Evolutionary conservation across 257 asterid species (phyloP).

Genomic region (Mentha longifolia): DNA sequence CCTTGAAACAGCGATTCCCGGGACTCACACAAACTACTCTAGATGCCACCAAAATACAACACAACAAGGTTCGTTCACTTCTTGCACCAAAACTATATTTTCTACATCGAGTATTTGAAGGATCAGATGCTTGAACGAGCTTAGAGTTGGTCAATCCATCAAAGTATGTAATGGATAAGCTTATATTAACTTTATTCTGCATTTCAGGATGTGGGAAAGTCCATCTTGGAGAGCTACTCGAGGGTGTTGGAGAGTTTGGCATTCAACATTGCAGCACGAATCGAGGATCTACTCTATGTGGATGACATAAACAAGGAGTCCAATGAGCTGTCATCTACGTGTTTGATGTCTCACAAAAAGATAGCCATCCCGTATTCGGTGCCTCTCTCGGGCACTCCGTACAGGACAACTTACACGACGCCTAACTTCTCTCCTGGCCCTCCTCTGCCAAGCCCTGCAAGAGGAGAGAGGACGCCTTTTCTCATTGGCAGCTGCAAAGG

Average conservation of each 20-base stretch:
- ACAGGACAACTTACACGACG: conserved; percentile 54
- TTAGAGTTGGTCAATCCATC: too few relatives aligned
- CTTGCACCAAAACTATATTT: neutral
- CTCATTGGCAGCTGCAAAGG: conserved; percentile 34
- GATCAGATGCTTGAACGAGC: too few relatives aligned
- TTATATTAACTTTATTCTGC: neutral
- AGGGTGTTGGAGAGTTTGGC: conserved; percentile 95
- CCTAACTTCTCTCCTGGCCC: conserved; percentile 69
- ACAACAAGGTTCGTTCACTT: conserved; percentile 69
- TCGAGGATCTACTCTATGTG: conserved; percentile 84
- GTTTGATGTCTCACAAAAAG: conserved; percentile 55
- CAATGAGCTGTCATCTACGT: conserved; percentile 49
- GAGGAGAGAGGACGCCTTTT: conserved; percentile 67
- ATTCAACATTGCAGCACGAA: conserved; percentile 74
- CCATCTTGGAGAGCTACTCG: conserved; percentile 95
- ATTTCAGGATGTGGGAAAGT: conserved; percentile 85
- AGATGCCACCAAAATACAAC: conserved; percentile 82
- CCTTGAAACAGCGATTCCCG: conserved; percentile 78
- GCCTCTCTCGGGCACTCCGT: conserved; percentile 75
- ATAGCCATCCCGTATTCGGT: conserved; percentile 51
- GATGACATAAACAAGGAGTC: conserved; percentile 71
- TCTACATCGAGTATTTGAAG: neutral
- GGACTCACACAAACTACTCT: conserved; percentile 76
- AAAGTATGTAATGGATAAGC: too few relatives aligned
- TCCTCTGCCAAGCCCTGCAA: conserved; percentile 54